These are phyloP conservation scores for Parietaria judaica DNA, from an alignment of 306 rosid species.

Conservation along the genomic window DNA sequence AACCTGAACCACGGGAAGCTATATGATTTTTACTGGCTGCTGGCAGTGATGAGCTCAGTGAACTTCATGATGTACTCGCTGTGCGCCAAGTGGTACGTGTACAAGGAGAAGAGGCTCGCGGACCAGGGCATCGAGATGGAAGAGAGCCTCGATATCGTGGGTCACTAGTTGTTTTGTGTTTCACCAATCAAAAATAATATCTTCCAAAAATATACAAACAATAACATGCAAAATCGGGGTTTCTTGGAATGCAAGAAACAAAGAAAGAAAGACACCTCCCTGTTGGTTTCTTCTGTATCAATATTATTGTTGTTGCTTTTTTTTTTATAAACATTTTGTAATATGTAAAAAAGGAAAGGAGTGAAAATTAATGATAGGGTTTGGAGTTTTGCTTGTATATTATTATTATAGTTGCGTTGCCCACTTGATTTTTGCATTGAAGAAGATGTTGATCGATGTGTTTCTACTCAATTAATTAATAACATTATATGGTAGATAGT, in stretches of 20 bases:
- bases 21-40: constrained; percentile 72
- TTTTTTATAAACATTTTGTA: not conserved
- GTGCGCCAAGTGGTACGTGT: constrained; percentile 79
- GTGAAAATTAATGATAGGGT: constrained; percentile 1
- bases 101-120: constrained; percentile 42
- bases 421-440: not conserved
- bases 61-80: constrained; percentile 49
- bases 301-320: too few species aligned
- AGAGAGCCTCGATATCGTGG: not conserved
- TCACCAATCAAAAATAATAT: not conserved
- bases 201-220: not conserved
- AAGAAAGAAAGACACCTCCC: not conserved
- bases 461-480: too few species aligned
- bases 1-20: constrained; percentile 75
- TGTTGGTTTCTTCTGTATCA: too few species aligned
- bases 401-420: not conserved
- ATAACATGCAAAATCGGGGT: not conserved
- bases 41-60: constrained; percentile 57
- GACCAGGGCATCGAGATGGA: not conserved
- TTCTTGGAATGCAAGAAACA: not conserved
- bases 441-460: too few species aligned
- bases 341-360: not conserved
- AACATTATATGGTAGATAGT: too few species aligned
- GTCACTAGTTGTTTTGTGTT: not conserved
- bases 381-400: not conserved